phyloP scores from a whole-genome alignment of 306 rosid genomes.

The Betula pendula region DNA sequence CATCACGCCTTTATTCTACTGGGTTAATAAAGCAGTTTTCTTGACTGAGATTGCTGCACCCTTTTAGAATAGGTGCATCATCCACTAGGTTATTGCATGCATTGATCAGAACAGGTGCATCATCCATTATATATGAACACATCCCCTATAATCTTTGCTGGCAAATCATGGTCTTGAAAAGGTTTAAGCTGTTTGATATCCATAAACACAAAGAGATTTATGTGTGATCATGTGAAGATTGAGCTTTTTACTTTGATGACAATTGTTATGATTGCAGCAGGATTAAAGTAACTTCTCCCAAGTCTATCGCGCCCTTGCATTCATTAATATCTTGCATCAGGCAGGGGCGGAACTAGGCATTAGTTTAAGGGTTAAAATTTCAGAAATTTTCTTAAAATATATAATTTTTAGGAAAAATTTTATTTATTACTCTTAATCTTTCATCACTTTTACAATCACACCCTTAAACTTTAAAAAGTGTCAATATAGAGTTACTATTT shows the following conservation, averaged over 20 bases:
- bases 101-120: neutral
- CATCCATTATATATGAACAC: neutral
- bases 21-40: too few relatives aligned
- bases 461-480: too few relatives aligned
- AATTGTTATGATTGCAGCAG: constrained; percentile 14
- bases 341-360: too few relatives aligned
- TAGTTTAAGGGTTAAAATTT: too few relatives aligned
- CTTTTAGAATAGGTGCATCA: neutral
- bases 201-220: neutral
- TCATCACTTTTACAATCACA: too few relatives aligned
- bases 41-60: too few relatives aligned
- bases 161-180: neutral
- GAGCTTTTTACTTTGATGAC: neutral
- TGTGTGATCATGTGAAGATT: neutral
- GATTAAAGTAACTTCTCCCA: neutral
- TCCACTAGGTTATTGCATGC: neutral
- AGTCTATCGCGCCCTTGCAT: neutral
- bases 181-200: neutral
- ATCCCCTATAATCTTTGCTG: neutral
- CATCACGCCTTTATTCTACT: too few relatives aligned
- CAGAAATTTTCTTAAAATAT: too few relatives aligned
- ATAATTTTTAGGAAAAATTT: too few relatives aligned
- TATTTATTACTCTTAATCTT: too few relatives aligned
- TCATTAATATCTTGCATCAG: constrained; percentile 2
- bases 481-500: too few relatives aligned